Evolutionary conservation across 495 filamentous ascomycete genomes (phyloP), one percentile per base, ranked within the genome.

Genomic region (Lasiosphaeria ovina): DNA sequence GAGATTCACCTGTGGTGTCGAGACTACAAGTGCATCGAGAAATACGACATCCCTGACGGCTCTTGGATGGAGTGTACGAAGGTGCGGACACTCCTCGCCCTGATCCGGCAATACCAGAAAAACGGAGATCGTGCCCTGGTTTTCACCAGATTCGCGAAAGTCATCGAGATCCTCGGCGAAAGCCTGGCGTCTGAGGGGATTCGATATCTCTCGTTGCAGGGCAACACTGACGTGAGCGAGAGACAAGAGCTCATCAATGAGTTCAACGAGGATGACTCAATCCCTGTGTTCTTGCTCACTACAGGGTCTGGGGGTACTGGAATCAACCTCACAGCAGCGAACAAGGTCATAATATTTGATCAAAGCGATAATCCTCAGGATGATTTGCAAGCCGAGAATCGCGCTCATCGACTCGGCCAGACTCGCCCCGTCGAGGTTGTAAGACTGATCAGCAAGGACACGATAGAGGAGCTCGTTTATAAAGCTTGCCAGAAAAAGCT

Each of bases 331-430:
- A 91, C 91, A 11, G 90, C 87, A 47, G 95, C 94, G 3, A 98
- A 98, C 76, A 97, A 96, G 78, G 93, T 98, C 61, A 84, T 98
- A 71, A 93, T 98, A 67, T 97, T 98, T 69, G 94, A 98, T 73
- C 90, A 89, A 54, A 88, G 84, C 35, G 97, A 98, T 74, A 98
- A 98, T 66, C 94, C 94, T 0, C 94, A 98, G 71, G 92, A 97
- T 58, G 94, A 98, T 68, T 82, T 94, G 1, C 94, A 98, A 72
- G 94, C 94, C 0, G 93, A 97, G 75, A 97, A 98, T 69, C 89
- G 94, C 17, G 94, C 94, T 1, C 94, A 98, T 76, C 86, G 94
- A 4, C 90, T 98, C 10, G 95, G 94, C 1, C 94, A 98, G 72
- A 92, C 81, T 8, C 76, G 89, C 33, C 89, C 92, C 16, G 94